These are phyloP conservation scores for Yamadazyma siamensis DNA, from an alignment of 1,139 yeast genomes.

Conservation along the genomic window DNA sequence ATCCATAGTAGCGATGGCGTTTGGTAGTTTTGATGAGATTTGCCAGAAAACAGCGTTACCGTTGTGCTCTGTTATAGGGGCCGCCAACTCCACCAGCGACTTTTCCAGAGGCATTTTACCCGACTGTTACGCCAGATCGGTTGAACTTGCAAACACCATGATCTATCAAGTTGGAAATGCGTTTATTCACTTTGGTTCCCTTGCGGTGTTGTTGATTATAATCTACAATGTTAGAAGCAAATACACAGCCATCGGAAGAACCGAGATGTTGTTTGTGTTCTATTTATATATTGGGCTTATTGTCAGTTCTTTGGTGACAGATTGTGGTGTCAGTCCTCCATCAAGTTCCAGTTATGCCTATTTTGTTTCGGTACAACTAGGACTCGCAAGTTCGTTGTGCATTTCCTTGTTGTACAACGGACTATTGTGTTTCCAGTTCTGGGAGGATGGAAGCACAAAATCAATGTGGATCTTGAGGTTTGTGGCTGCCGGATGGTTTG, in stretches of 20 bases:
- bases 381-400: slow-evolving; percentile 68
- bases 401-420: slow-evolving; percentile 71
- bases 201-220: slow-evolving; percentile 63
- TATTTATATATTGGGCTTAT: slow-evolving; percentile 57
- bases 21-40: slow-evolving; percentile 68
- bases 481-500: slow-evolving; percentile 50
- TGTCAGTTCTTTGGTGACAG: slow-evolving; percentile 70
- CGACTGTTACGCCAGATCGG: slow-evolving; percentile 78
- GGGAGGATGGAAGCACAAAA: slow-evolving; percentile 85
- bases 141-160: slow-evolving; percentile 85
- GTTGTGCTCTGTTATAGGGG: slow-evolving; percentile 64
- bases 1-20: slow-evolving; percentile 36
- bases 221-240: slow-evolving; percentile 77
- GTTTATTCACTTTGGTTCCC: slow-evolving; percentile 74
- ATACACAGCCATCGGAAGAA: slow-evolving; percentile 91
- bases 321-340: slow-evolving; percentile 91
- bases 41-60: slow-evolving; percentile 76
- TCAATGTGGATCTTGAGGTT: slow-evolving; percentile 59
- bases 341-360: slow-evolving; percentile 72
- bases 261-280: slow-evolving; percentile 77
- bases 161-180: slow-evolving; percentile 91
- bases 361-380: slow-evolving; percentile 79
- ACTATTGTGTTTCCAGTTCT: slow-evolving; percentile 75
- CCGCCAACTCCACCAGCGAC: slow-evolving; percentile 23
- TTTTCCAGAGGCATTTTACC: slow-evolving; percentile 63